A percentile compares a stretch with the other conserved stretches of the same genome.
Conservation (phyloP, 768 basidiomycete genomes). For the Zangia roseola region DNA sequence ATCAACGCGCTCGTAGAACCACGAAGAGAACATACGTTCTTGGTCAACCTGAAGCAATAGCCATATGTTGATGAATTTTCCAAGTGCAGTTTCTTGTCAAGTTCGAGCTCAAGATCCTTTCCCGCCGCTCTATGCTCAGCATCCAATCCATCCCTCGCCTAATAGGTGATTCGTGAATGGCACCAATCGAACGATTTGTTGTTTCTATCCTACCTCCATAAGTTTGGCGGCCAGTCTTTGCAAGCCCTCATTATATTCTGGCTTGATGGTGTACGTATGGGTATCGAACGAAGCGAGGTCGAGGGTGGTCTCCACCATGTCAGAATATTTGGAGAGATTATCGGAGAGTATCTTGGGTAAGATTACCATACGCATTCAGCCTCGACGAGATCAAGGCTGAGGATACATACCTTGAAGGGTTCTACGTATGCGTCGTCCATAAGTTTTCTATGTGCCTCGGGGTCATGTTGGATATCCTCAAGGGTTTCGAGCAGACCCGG, state of each 20-base stretch:
- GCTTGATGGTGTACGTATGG: conserved; percentile 89
- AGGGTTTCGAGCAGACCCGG: conserved; percentile 71
- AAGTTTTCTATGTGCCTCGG: conserved; percentile 49
- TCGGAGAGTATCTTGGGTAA: conserved; percentile 54
- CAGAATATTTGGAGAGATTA: conserved; percentile 73
- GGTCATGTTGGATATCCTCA: conserved; percentile 45
- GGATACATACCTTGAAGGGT: conserved; percentile 52
- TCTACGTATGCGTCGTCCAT: conserved; percentile 68
- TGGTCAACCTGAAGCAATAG: conserved; percentile 90
- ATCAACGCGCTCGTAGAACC: not conserved
- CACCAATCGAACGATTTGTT: not conserved
- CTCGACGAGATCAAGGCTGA: not conserved
- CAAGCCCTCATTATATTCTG: conserved; percentile 82
- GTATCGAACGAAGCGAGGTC: conserved; percentile 83
- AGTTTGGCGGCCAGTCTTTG: conserved; percentile 68
- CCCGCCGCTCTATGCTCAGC: conserved; percentile 72
- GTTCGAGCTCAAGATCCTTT: conserved; percentile 70
- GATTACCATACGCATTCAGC: not conserved
- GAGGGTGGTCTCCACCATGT: conserved; percentile 96
- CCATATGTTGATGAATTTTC: conserved; percentile 89
- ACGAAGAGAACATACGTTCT: conserved; percentile 58
- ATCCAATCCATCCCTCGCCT: conserved; percentile 79
- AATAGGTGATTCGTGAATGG: not conserved
- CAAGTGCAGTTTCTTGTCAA: conserved; percentile 94
- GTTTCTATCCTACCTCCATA: conserved; percentile 40